Conservation (phyloP, 2,329 filamentous ascomycete genomes). For the Onygenales sp. region DNA sequence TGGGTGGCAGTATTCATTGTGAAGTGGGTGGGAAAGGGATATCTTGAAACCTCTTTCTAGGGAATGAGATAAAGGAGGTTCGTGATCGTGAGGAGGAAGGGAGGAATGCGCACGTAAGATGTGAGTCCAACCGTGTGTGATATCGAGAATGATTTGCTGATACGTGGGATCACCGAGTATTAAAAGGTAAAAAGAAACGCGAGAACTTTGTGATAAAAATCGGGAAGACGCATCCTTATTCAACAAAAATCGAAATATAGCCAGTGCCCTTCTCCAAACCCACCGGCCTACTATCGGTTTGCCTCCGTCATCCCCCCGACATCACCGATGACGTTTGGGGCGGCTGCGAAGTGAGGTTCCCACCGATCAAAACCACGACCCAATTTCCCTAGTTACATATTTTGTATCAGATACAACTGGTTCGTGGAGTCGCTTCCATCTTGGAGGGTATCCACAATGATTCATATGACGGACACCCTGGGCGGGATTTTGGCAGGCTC, state of each 20-base stretch:
- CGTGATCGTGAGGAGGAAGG: not conserved
- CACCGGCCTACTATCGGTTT: not conserved
- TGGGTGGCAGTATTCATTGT: conserved; percentile 1
- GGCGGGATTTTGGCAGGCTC: too few relatives aligned
- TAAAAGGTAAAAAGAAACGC: not conserved
- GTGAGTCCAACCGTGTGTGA: not conserved
- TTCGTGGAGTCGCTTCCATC: too few relatives aligned
- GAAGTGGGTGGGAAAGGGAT: not conserved
- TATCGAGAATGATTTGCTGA: not conserved
- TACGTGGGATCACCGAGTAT: not conserved
- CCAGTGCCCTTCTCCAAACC: not conserved
- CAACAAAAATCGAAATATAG: not conserved
- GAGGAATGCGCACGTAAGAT: not conserved
- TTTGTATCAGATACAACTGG: too few relatives aligned
- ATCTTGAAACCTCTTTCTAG: not conserved
- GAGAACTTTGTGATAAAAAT: not conserved
- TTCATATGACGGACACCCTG: too few relatives aligned
- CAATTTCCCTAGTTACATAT: too few relatives aligned
- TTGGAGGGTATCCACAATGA: too few relatives aligned
- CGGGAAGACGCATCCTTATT: not conserved
- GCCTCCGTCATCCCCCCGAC: not conserved
- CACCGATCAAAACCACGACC: too few relatives aligned
- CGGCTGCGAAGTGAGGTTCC: too few relatives aligned
- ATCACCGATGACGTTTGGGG: too few relatives aligned
- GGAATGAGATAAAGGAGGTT: not conserved